Conservation (phyloP, 129 eudicot species). For the Centella asiatica region DNA sequence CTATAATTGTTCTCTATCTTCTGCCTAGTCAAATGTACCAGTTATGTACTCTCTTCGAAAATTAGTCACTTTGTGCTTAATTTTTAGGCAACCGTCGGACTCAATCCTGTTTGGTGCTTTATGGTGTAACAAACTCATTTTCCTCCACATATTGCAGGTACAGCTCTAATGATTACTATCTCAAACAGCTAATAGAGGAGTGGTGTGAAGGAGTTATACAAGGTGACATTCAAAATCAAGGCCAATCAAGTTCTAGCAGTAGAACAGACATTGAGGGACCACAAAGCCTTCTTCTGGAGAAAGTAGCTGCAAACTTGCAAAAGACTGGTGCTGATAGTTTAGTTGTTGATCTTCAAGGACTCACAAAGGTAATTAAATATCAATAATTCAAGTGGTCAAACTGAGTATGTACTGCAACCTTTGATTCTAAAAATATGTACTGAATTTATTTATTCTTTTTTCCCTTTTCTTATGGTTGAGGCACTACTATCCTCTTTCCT, state of each 20-base stretch:
- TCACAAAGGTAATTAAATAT: conserved; percentile 56
- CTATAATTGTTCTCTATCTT: too few relatives aligned
- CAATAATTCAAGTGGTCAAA: neutral
- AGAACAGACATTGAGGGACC: conserved; percentile 42
- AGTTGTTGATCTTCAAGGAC: conserved; percentile 73
- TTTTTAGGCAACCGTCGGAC: too few relatives aligned
- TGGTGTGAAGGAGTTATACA: conserved; percentile 97
- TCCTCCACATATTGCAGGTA: conserved; percentile 46
- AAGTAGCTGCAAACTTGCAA: conserved; percentile 79
- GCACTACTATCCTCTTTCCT: neutral
- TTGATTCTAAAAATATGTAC: too few relatives aligned
- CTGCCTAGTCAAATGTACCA: too few relatives aligned
- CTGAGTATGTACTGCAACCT: neutral
- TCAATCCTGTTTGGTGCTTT: too few relatives aligned
- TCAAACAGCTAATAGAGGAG: conserved; percentile 82
- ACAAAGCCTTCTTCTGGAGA: conserved; percentile 67
- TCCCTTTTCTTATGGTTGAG: too few relatives aligned
- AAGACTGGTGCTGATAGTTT: conserved; percentile 38
- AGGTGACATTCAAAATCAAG: conserved; percentile 28
- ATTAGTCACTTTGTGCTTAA: too few relatives aligned
- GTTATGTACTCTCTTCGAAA: too few relatives aligned
- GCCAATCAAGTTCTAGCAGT: conserved; percentile 27
- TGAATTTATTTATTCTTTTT: too few relatives aligned
- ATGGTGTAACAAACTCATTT: too few relatives aligned
- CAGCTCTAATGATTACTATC: conserved; percentile 82